Evolutionary conservation across 2,329 filamentous ascomycete genomes (phyloP), one percentile per base, ranked within the genome.

Genomic region (Monilinia laxa): DNA sequence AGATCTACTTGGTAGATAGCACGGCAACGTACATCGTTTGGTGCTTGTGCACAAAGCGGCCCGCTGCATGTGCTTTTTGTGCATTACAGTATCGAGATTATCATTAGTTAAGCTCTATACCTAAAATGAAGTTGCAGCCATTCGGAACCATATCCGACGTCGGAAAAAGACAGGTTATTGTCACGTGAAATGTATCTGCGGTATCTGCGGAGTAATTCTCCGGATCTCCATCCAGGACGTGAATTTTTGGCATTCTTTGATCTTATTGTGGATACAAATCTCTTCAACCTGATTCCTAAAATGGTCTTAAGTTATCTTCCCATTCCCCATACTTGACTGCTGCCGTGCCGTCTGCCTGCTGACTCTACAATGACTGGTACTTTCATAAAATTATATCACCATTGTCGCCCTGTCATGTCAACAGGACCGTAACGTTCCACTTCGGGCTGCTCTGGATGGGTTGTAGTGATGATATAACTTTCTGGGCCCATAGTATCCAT

Each of bases 11-110:
- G 55, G 55, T 28, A 12, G 40, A 35, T 6, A 28, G 1, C 9
- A 52, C 9, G 3, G n/a, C 28, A 45, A 58, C 38, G 47, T 62
- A 53, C 28, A 40, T 40, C 31, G 31, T 63, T 40, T 52, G 60
- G 35, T 53, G 60, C 52, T 49, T 10, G 45, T 60, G 58, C 58
- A 64, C 52, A 23, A 64, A 57, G 62, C 62, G 25, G 25, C 38
- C 52, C 40, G 40, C 47, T 64, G 60, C 60, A 63, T 63, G 6
- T 55, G 60, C 5, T 58, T 16, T 20, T 20, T 14, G 18, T 31
- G 31, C 31, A 35, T 35, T 35, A 6, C 31, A 35, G 31, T 35
- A 35, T 35, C 31, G 31, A 35, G 31, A 35, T 35, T 35, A 35
- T 9, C 31, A 35, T 35, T 4, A 35, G 1, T 35, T 35, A 45